Evolutionary conservation across 164 flowering plant genomes (phyloP), one percentile per base, ranked within the genome.

Genomic region (Chloranthus sessilifolius): DNA sequence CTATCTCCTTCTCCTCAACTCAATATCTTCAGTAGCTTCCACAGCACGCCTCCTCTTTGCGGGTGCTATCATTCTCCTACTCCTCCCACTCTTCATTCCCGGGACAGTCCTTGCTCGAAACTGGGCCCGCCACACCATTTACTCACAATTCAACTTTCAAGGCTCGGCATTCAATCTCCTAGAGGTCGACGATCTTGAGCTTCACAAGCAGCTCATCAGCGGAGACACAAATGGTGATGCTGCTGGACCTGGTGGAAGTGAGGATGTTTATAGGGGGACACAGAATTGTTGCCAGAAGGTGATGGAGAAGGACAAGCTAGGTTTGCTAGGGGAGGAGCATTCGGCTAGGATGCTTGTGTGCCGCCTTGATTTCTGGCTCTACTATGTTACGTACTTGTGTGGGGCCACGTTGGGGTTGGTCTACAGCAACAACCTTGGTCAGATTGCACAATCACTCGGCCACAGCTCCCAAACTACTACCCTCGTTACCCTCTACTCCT

Each of bases 401-500:
- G 99, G 96, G n/a, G 99, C 88, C 1, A 92, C 99, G 1, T 71
- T 92, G 46, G 99, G 99, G n/a, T 60, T 92, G 22, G 96, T 92
- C 1, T 88, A 88, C 60, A 88, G 96, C 47, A 92, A 92, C 68
- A 92, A 88, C 59, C 64, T 92, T 10, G 99, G 96, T 0, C 96
- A 92, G 76, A 84, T 92, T 31, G 79, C 96, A 1, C 84, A 88
- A 62, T 92, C 96, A 0, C 81, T 83, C 5, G 90, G 90, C 0
- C 60, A 61, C 17, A 53, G 69, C 26, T 53, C 77, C 0, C 50
- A 61, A 33, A 82, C 84, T 4, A 61, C 76, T 0, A 58, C 74
- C 0, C 83, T 92, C 4, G 52, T 92, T 20, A 75, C 96, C 0
- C 74, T 92, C 23, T 92, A 85, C 61, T 88, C 99, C 0, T 70